Evolutionary conservation across 2,329 filamentous ascomycete genomes (phyloP).

Genomic region (Thielaviopsis punctulata): DNA sequence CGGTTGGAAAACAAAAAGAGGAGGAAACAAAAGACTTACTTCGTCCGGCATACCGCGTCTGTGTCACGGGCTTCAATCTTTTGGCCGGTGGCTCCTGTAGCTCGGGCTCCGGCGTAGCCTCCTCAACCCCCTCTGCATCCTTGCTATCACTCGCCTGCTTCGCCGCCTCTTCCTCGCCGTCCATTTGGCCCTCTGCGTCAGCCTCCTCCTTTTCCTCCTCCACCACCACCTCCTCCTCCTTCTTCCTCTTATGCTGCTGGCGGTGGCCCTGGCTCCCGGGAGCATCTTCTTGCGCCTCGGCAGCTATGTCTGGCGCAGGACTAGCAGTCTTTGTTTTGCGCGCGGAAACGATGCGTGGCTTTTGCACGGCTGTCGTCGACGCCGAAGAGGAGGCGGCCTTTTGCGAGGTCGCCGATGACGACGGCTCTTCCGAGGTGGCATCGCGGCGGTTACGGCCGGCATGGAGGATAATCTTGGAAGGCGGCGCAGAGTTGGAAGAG

Average conservation of each 20-base stretch:
- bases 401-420: neutral
- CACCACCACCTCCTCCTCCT: neutral
- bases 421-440: slow-evolving; percentile 4
- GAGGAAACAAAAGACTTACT: neutral
- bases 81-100: slow-evolving; percentile 5
- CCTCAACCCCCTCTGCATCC: neutral
- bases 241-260: neutral
- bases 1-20: neutral
- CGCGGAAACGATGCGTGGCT: neutral
- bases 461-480: slow-evolving; percentile 49
- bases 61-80: slow-evolving; percentile 4
- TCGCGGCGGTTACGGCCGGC: slow-evolving; percentile 27
- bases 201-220: neutral
- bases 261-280: too few species aligned
- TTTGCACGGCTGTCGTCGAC: too few species aligned
- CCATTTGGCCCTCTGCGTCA: too few species aligned
- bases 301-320: neutral
- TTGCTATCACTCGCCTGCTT: neutral
- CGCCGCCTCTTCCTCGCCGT: too few species aligned
- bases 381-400: too few species aligned
- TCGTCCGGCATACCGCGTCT: slow-evolving; percentile 9
- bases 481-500: neutral
- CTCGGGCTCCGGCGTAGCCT: neutral
- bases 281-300: neutral
- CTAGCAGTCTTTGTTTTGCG: slow-evolving; percentile 6